Conservation (phyloP, 140 eudicot genomes). For the Bidens hawaiensis region DNA sequence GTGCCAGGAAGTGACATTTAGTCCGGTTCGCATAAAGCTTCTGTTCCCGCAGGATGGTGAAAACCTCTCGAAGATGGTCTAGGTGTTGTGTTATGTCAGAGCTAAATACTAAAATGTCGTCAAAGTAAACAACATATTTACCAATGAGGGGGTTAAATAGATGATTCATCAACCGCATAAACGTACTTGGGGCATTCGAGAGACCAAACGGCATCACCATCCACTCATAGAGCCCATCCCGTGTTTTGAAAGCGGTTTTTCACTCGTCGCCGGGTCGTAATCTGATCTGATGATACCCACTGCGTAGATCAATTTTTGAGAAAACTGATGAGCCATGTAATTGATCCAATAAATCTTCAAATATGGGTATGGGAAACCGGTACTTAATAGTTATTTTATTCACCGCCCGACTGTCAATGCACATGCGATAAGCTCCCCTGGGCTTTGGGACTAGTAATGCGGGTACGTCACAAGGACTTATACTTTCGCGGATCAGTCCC, state of each 20-base stretch:
- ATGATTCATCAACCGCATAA: neutral
- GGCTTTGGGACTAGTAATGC: neutral
- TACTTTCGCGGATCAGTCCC: neutral
- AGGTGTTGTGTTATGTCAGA: neutral
- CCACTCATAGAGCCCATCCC: neutral
- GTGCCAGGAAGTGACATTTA: conserved; percentile 5
- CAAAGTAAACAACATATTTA: neutral
- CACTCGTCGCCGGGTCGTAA: neutral
- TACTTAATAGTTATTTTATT: neutral
- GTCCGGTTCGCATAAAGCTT: neutral
- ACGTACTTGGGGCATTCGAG: neutral
- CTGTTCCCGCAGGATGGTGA: neutral
- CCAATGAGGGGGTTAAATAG: neutral
- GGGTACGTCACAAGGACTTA: neutral
- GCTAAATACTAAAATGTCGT: too few species aligned
- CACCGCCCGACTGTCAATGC: neutral
- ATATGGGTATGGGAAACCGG: neutral
- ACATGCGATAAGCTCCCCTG: neutral
- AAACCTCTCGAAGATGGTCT: conserved; percentile 13
- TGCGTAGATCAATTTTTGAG: conserved; percentile 5
- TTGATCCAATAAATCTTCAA: neutral
- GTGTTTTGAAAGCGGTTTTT: neutral
- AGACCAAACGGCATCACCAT: neutral
- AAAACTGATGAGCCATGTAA: neutral
- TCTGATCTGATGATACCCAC: neutral